A percentile compares a stretch with the other conserved stretches of the same genome.
phyloP scores from a whole-genome alignment of 2,329 filamentous ascomycete genomes.

The Amphichorda felina region DNA sequence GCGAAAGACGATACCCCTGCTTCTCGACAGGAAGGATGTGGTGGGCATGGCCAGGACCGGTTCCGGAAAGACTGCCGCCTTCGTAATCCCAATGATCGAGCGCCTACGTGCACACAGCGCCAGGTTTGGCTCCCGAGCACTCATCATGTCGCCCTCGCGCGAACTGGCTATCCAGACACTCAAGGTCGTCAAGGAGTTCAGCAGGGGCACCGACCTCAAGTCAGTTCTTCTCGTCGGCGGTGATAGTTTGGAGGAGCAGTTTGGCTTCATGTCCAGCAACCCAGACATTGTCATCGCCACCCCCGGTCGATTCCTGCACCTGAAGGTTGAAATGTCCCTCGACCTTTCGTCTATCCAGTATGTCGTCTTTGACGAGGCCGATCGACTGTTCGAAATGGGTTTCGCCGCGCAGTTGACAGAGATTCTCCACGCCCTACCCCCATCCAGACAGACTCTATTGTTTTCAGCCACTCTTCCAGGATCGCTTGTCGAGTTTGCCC shows the following conservation, averaged over 20 bases:
- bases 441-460: slow-evolving; percentile 75
- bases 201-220: slow-evolving; percentile 81
- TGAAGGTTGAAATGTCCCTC: slow-evolving; percentile 92
- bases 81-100: slow-evolving; percentile 98
- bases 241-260: slow-evolving; percentile 92
- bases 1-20: slow-evolving; percentile 86
- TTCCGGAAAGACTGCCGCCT: slow-evolving; percentile 95
- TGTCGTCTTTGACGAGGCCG: slow-evolving; percentile 95
- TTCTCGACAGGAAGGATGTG: slow-evolving; percentile 86
- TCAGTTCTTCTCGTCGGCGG: slow-evolving; percentile 87
- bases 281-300: slow-evolving; percentile 97
- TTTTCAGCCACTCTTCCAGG: slow-evolving; percentile 95
- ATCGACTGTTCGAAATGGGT: slow-evolving; percentile 96
- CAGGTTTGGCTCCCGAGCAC: slow-evolving; percentile 71
- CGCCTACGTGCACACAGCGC: slow-evolving; percentile 79
- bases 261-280: slow-evolving; percentile 82
- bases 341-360: slow-evolving; percentile 88
- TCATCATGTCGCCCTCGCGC: slow-evolving; percentile 85
- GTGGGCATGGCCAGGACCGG: slow-evolving; percentile 98
- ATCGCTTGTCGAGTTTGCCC: slow-evolving; percentile 88
- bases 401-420: slow-evolving; percentile 89
- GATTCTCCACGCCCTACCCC: slow-evolving; percentile 79
- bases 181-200: slow-evolving; percentile 92
- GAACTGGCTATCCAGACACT: slow-evolving; percentile 91
- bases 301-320: slow-evolving; percentile 86